Conservation (phyloP, 2,329 filamentous ascomycete genomes). For the Aspergillus sp. region DNA sequence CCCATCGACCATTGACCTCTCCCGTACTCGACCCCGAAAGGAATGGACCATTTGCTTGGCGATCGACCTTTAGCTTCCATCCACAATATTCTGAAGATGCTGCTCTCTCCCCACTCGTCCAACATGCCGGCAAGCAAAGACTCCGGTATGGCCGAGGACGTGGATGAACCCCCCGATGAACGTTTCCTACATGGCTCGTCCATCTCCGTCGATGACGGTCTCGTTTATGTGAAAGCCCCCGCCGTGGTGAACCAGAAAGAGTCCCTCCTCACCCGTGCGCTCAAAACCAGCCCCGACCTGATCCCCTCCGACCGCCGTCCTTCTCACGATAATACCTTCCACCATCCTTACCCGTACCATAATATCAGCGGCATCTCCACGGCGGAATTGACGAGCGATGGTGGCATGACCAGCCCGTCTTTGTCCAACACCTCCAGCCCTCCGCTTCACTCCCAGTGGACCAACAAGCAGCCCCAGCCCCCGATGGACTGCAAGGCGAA, state of each 20-base stretch:
- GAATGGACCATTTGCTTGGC: conserved; percentile 24
- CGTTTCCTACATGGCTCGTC: conserved; percentile 19
- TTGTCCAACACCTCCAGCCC: conserved; percentile 81
- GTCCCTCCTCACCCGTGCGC: conserved; percentile 78
- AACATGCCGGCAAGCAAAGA: conserved; percentile 34
- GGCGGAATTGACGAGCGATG: conserved; percentile 89
- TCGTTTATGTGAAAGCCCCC: conserved; percentile 40
- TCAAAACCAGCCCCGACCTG: conserved; percentile 57
- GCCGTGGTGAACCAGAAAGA: conserved; percentile 51
- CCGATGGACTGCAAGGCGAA: conserved; percentile 14
- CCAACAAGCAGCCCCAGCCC: conserved; percentile 14
- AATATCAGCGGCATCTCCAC: conserved; percentile 74
- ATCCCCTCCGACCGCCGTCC: conserved; percentile 24
- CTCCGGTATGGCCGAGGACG: conserved; percentile 62
- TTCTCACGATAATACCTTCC: conserved; percentile 37
- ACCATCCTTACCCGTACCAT: conserved; percentile 53
- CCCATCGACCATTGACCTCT: conserved; percentile 3
- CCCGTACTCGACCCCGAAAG: conserved; percentile 6
- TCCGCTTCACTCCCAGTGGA: conserved; percentile 48
- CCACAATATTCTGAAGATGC: conserved; percentile 37
- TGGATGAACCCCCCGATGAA: conserved; percentile 77
- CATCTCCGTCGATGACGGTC: conserved; percentile 19
- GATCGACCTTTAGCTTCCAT: conserved; percentile 27
- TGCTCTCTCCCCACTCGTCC: conserved; percentile 33
- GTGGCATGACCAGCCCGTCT: conserved; percentile 80